phyloP scores from a whole-genome alignment of 139 green algal genomes.

The Chlamydomonas schloesseri region DNA sequence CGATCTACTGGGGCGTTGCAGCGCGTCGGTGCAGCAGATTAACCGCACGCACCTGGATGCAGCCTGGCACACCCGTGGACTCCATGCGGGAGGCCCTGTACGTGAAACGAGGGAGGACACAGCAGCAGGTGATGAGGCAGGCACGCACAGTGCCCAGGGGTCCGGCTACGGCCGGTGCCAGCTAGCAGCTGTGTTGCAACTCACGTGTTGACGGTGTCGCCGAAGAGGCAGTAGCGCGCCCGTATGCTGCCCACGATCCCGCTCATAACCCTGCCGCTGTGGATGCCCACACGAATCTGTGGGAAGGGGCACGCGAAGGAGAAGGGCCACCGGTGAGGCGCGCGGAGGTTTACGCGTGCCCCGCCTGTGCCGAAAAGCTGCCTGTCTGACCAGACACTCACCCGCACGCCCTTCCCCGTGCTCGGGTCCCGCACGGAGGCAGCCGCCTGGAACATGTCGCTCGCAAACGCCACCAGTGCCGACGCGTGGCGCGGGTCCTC shows the following conservation, averaged over 20 bases:
- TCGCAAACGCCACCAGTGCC: not conserved
- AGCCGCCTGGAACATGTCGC: slow-evolving; percentile 9
- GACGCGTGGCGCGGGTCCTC: slow-evolving; percentile 27
- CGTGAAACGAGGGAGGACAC: too few species aligned
- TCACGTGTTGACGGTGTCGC: slow-evolving; percentile 56
- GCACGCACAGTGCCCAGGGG: too few species aligned
- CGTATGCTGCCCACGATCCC: slow-evolving; percentile 57
- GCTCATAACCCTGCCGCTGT: slow-evolving; percentile 40
- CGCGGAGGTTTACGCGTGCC: too few species aligned
- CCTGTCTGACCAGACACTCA: not conserved
- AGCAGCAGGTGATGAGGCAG: too few species aligned
- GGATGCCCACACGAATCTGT: slow-evolving; percentile 40
- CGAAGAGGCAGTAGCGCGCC: slow-evolving; percentile 66
- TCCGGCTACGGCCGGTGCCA: too few species aligned
- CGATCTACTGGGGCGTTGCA: too few species aligned
- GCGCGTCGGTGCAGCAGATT: too few species aligned
- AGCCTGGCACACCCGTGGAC: slow-evolving; percentile 24
- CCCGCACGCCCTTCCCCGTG: slow-evolving; percentile 3
- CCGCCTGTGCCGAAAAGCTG: not conserved
- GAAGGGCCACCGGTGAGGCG: not conserved
- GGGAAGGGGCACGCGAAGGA: not conserved
- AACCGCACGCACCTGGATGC: not conserved
- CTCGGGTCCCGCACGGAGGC: slow-evolving; percentile 8
- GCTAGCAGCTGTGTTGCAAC: not conserved
- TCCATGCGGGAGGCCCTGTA: slow-evolving; percentile 54